Evolutionary conservation across 306 rosid species (phyloP), one percentile per base, ranked within the genome.

Genomic region (Begonia fuchsioides): DNA sequence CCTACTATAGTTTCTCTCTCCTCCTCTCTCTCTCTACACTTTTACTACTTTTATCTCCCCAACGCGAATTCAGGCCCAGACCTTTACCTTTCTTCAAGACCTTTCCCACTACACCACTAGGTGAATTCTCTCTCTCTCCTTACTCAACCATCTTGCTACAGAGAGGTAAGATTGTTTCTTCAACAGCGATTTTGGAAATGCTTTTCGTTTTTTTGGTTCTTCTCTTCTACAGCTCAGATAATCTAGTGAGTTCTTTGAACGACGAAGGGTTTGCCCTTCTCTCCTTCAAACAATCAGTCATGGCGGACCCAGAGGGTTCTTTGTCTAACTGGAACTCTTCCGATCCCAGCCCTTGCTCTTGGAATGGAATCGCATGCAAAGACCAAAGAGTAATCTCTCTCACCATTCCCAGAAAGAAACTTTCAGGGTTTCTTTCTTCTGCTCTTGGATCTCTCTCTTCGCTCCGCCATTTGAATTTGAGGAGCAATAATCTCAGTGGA

Each of bases 131-230:
- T 7, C 13, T 6, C 9, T 15, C 19, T 56, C 43, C 44, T 26
- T 12, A n/a, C n/a, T n/a, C n/a, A n/a, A n/a, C 26, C 14, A 26
- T 19, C 5, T 19, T 8, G 49, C 49, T 54, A n/a, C n/a, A n/a
- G n/a, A n/a, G n/a, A n/a, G n/a, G n/a, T n/a, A n/a, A n/a, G n/a
- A n/a, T 3, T 17, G 14, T 41, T 41, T 41, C 45, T 67, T 55
- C 54, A 69, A 76, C 78, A 67, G 60, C 67, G 60, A 62, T 61
- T 48, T 49, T 68, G 68, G 73, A 60, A 58, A 80, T 90, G 98
- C 38, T 58, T 43, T 66, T 77, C 20, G 20, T 55, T 51, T 59
- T 55, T 17, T 45, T 75, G 47, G 47, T 65, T 54, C 68, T 74
- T 63, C 68, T 62, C 53, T 62, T 65, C 38, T 81, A 53, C 63